Evolutionary conservation across 2,329 filamentous ascomycete genomes (phyloP).

Genomic region (Pezizomycotina sp.): DNA sequence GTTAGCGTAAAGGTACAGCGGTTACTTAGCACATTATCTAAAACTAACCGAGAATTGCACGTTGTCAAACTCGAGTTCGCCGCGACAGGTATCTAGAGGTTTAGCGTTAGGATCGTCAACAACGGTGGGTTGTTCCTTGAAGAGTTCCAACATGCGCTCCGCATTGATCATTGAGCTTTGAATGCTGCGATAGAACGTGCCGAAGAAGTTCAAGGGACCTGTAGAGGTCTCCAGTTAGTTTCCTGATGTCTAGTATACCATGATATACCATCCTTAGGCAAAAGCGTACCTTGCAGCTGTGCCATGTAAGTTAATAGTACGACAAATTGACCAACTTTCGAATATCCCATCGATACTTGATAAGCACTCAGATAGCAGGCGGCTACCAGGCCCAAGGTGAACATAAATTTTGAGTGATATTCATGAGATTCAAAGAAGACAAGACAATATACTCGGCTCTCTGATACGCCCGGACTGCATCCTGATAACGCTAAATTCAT

Average conservation of each 20-base stretch:
- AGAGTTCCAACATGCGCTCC: conserved; percentile 83
- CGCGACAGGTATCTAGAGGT: conserved; percentile 50
- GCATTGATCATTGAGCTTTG: conserved; percentile 96
- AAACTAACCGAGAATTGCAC: conserved; percentile 86
- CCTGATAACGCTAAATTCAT: conserved; percentile 60
- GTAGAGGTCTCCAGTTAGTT: neutral
- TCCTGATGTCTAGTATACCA: neutral
- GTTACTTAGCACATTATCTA: too few species aligned
- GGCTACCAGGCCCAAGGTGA: conserved; percentile 57
- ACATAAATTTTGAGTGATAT: conserved; percentile 66
- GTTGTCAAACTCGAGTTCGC: conserved; percentile 71
- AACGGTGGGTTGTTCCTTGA: conserved; percentile 89
- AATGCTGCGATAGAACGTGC: conserved; percentile 88
- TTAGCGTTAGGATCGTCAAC: conserved; percentile 54
- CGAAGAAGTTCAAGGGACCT: conserved; percentile 70
- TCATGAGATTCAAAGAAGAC: conserved; percentile 62
- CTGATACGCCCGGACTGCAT: conserved; percentile 56
- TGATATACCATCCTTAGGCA: neutral
- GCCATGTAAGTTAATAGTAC: conserved; percentile 59
- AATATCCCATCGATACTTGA: conserved; percentile 52
- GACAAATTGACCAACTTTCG: conserved; percentile 55
- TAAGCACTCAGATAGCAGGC: conserved; percentile 60
- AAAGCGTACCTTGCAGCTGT: conserved; percentile 45
- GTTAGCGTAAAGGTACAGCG: too few species aligned
- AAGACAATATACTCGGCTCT: conserved; percentile 59